Conservation (phyloP, 148 eudicot genomes). For the Selenicereus undatus region DNA sequence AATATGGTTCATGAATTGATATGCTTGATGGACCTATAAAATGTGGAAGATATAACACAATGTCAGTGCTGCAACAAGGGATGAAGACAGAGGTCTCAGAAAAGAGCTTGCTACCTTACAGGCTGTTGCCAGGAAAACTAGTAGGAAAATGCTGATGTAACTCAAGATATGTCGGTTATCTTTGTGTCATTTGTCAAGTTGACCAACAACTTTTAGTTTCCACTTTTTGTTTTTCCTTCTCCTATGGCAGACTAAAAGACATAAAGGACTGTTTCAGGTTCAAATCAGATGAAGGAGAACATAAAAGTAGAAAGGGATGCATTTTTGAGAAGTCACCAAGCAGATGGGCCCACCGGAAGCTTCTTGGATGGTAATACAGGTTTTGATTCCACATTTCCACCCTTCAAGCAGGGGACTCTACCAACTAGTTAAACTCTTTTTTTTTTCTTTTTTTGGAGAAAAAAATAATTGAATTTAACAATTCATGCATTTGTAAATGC, state of each 20-base stretch:
- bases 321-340: not conserved
- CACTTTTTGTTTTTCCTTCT: not conserved
- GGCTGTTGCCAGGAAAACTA: too few relatives aligned
- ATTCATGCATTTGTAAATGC: not conserved
- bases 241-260: not conserved
- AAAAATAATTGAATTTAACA: not conserved
- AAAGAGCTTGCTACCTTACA: not conserved
- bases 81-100: not conserved
- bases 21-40: not conserved
- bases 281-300: not conserved
- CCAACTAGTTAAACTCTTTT: not conserved
- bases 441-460: not conserved
- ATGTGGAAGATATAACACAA: not conserved
- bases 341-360: not conserved
- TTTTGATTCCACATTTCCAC: not conserved
- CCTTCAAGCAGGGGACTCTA: not conserved
- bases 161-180: not conserved
- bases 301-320: not conserved
- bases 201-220: not conserved
- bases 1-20: not conserved
- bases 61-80: not conserved
- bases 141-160: not conserved
- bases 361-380: not conserved
- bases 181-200: not conserved
- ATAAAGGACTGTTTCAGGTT: not conserved